A percentile compares a stretch with the other conserved stretches of the same genome.
These are phyloP conservation scores for Solanum rostratum DNA, from an alignment of 257 asterid genomes.

Conservation along the genomic window DNA sequence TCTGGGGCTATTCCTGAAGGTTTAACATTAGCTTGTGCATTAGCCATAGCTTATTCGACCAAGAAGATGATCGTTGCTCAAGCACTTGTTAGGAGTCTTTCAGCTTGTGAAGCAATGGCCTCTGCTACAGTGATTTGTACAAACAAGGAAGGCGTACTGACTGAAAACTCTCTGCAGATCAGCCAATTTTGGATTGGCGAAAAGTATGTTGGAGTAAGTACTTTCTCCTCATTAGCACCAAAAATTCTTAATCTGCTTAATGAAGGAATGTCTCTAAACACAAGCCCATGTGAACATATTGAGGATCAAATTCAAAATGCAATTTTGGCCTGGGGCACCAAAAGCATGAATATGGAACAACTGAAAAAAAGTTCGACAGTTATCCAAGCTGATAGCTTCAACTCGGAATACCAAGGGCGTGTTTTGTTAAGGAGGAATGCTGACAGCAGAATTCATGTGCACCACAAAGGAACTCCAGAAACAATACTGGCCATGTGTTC, in stretches of 20 bases:
- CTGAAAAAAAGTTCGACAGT: conserved; percentile 20
- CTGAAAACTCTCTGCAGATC: conserved; percentile 37
- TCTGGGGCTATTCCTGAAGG: conserved; percentile 65
- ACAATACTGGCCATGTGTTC: conserved; percentile 42
- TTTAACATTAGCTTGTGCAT: conserved; percentile 43
- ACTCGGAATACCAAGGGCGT: conserved; percentile 27
- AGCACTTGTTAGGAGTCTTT: conserved; percentile 58
- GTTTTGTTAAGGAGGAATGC: conserved; percentile 16
- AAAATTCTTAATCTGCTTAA: conserved; percentile 22
- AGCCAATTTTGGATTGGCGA: conserved; percentile 26
- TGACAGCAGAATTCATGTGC: conserved; percentile 13
- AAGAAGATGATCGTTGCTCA: conserved; percentile 46
- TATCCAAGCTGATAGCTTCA: conserved; percentile 28
- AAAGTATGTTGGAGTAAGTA: conserved; percentile 1
- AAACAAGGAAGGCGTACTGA: conserved; percentile 46
- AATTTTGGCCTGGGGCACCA: conserved; percentile 38
- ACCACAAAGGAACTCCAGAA: conserved; percentile 57
- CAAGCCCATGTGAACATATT: conserved; percentile 15
- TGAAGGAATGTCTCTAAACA: conserved; percentile 32
- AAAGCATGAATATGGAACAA: conserved; percentile 23
- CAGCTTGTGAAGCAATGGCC: conserved; percentile 59
- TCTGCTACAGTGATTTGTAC: conserved; percentile 62
- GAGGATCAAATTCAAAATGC: conserved; percentile 46
- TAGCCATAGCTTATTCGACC: conserved; percentile 48
- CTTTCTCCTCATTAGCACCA: conserved; percentile 5